Percentiles rank a stretch among this genome's conserved stretches.
These are phyloP conservation scores for Mariannaea sp. DNA, from an alignment of 2,329 filamentous ascomycete genomes.

Conservation along the genomic window DNA sequence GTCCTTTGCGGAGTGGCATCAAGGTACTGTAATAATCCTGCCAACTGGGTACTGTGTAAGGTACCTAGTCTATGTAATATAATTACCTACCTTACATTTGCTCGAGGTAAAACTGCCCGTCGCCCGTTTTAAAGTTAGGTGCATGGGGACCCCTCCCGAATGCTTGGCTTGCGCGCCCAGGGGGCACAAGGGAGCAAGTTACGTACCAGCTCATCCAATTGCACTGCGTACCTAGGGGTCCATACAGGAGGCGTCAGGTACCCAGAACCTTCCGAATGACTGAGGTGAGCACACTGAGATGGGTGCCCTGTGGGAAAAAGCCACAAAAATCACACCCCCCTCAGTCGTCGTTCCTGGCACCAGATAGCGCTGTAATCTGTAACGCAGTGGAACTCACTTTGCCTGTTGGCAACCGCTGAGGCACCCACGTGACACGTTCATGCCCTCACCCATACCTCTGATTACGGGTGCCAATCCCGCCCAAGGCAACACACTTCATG, in stretches of 20 bases:
- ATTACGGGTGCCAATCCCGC: conserved; percentile 24
- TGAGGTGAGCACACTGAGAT: no score
- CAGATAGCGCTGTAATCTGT: conserved; percentile 34
- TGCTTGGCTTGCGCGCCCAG: conserved; percentile 9
- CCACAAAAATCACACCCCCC: no score
- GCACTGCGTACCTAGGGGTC: no score
- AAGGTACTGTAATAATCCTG: no score
- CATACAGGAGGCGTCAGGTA: conserved; percentile 8
- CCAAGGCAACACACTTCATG: conserved; percentile 17
- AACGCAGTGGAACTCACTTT: conserved; percentile 9
- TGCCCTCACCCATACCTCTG: conserved; percentile 35
- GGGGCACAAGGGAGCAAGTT: conserved; percentile 16
- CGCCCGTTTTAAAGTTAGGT: conserved; percentile 25
- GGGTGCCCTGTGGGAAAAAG: no score
- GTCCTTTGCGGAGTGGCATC: no score
- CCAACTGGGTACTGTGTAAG: no score
- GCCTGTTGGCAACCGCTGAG: conserved; percentile 30
- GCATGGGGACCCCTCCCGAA: conserved; percentile 18
- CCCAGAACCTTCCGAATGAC: conserved; percentile 14
- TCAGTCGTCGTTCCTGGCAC: conserved; percentile 34
- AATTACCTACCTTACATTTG: no score
- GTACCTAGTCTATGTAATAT: no score
- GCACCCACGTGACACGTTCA: conserved; percentile 37
- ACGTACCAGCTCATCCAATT: conserved; percentile 1
- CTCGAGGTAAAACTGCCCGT: conserved; percentile 14